Evolutionary conservation across 192 early-diverging fungal genomes (phyloP), one percentile per base, ranked within the genome.

Genomic region (Chytriomyces hyalinus): DNA sequence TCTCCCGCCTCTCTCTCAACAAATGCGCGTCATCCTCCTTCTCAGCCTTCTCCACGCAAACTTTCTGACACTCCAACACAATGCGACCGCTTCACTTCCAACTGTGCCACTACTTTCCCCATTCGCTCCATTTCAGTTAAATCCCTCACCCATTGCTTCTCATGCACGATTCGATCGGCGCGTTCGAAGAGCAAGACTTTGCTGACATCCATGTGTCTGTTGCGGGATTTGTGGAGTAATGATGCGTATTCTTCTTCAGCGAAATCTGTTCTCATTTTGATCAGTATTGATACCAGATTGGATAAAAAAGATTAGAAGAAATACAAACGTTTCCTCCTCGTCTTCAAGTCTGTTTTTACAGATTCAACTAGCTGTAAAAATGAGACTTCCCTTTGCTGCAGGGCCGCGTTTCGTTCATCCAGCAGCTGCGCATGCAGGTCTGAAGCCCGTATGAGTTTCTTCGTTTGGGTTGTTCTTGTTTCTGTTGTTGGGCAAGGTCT

Each of bases 121-220:
- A 73, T 62, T 44, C 71, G 60, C 60, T 62, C 59, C 61, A 63
- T 73, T 43, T 73, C 71, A 9, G 60, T 49, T 26, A 73, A 63
- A 63, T 73, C 71, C 5, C 71, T 65, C 15, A 61, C 43, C 71
- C 71, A 73, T 20, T 44, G 8, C 26, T 73, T 73, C 61, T 73
- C 71, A 7, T 62, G 43, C n/a, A 60, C 43, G 36, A 73, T 45
- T n/a, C 48, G 43, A 2, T 73, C 61, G 4, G 10, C 24, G 7
- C n/a, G 36, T 26, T 73, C 71, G 15, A 73, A 7, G 7, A 62
- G 10, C 53, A 73, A n/a, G 8, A 73, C 46, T 44, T 61, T 73
- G 7, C 9, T 45, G 7, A 47, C 28, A 20, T 20, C 6, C 59
- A 73, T n/a, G 6, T 73, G 15, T 45, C 9, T 5, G 46, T 73